Base-by-base conservation (phyloP, 352 stramenopile genomes). In the Phytophthora tentaculata region DNA sequence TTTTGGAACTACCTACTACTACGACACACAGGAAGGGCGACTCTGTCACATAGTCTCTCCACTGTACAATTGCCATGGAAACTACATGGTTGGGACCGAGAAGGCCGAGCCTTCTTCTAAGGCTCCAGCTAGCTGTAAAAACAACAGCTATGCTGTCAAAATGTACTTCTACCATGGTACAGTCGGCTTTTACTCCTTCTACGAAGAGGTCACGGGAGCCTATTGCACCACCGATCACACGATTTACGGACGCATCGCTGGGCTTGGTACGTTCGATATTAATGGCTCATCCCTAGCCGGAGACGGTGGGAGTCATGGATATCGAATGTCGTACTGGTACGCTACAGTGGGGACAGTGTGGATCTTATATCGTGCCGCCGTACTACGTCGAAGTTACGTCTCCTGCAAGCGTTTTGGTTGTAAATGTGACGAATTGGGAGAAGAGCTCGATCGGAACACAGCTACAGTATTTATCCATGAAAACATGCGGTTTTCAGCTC, bases 121-220 rank as follows among this genome's bases (percentile, higher is more conserved):
- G 3, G 29, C 26, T 2, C 50, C 59, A 17, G 23, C 45, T 5
- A 65, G 17, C 9, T 70, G 62, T 22, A 22, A 16, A 3, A 59
- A 64, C 7, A 41, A 50, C 16, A 59, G 56, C 13, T 61, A 56
- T 37, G 22, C 22, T 1, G 26, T 35, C 7, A 14, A 60, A 8
- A 44, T 63, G 24, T 75, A 61, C 51, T 72, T 65, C 24, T 59
- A 65, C 22, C 56, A 64, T 1, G 67, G 66, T 6, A 69, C 23
- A 7, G 66, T 70, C 14, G 62, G 62, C 0, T 69, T 65, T 20
- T 69, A 66, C 19, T 70, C 63, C 1, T 65, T 65, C 44, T 65
- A 60, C 26, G 56, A 70, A 39, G 63, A 70, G 5, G 6, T 60
- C 14, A 61, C 32, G 10, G 32, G 32, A 14, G 13, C 56, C 6